Base-by-base conservation (phyloP, 2,329 filamentous ascomycete species). In the Neopestalotiopsis sp. region DNA sequence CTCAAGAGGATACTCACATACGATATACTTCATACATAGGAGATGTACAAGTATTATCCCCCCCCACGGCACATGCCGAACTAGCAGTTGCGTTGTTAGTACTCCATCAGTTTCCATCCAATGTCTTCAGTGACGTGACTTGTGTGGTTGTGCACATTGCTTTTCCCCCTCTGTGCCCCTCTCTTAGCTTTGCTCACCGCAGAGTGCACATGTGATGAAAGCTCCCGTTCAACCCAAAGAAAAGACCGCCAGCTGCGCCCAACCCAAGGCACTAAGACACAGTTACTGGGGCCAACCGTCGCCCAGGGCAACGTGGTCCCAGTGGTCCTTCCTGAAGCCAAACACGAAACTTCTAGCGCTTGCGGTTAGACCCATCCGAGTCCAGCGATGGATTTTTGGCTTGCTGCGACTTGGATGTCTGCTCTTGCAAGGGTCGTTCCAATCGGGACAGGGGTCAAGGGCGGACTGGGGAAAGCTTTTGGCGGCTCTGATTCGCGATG, bases 251-350 rank as follows among this genome's bases (percentile, higher is more conserved):
- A 20, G n/a, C 34, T 38, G 24, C 13, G 34, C 20, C 61, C 20
- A 24, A 28, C 14, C 4, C 42, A n/a, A 10, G 24, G 64, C 42
- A 45, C 64, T 34, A 32, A 40, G 28, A 45, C 24, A 56, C 17
- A 13, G 10, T 9, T 34, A 24, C 62, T 20, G n/a, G 49, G 62
- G 40, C 62, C 40, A 32, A 20, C 42, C 42, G 64, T 45, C 40
- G 34, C 34, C 64, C 64, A 13, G 62, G 64, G 64, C 64, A 66
- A 66, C 64, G 61, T 64, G 61, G 61, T 49, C 12, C n/a, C 12
- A 32, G 61, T 64, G 61, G 61, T 49, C 12, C n/a, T 24, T 52
- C 38, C 14, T 20, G 20, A 42, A 66, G 52, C 45, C 64, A 66
- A 66, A 66, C 49, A 66, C 28, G 30, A 57, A 56, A 66, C n/a